A percentile compares a stretch with the other conserved stretches of the same genome.
These are phyloP conservation scores for Boletus eberwhitei DNA, from an alignment of 768 basidiomycete species.

Conservation along the genomic window DNA sequence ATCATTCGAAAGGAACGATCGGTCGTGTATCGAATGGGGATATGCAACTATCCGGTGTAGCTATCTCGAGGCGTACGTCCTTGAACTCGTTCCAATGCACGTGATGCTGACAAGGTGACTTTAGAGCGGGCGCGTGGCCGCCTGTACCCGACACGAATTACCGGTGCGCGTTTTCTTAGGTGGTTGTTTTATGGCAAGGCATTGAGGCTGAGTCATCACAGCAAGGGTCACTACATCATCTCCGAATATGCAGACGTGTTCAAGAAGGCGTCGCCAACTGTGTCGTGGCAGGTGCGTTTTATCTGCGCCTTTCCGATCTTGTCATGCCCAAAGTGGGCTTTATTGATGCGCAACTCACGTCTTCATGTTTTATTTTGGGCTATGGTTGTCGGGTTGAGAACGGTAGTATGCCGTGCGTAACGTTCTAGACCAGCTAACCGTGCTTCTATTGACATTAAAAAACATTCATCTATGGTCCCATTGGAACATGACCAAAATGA, in stretches of 20 bases:
- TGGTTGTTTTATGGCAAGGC: not conserved
- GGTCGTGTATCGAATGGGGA: slow-evolving; percentile 73
- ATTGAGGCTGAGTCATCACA: slow-evolving; percentile 15
- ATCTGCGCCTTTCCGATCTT: slow-evolving; percentile 7
- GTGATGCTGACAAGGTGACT: not conserved
- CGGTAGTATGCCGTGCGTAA: slow-evolving; percentile 61
- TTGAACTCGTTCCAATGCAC: not conserved
- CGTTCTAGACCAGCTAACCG: not conserved
- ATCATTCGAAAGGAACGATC: slow-evolving; percentile 68
- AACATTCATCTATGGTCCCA: not conserved
- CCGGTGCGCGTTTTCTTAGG: slow-evolving; percentile 44
- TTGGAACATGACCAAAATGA: slow-evolving; percentile 7
- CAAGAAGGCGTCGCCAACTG: slow-evolving; percentile 61
- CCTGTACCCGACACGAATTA: slow-evolving; percentile 75
- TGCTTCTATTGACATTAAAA: slow-evolving; percentile 5
- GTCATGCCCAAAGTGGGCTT: slow-evolving; percentile 16
- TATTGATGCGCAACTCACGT: slow-evolving; percentile 8
- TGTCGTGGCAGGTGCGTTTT: slow-evolving; percentile 67
- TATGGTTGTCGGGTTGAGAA: slow-evolving; percentile 1
- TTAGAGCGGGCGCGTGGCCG: slow-evolving; percentile 70
- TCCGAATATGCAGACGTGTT: slow-evolving; percentile 63
- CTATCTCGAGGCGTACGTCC: slow-evolving; percentile 63
- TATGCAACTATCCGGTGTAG: slow-evolving; percentile 77
- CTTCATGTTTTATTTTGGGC: not conserved
- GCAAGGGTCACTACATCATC: slow-evolving; percentile 71